Evolutionary conservation across 2,329 filamentous ascomycete species (phyloP).

Genomic region (Neofusicoccum ribis): DNA sequence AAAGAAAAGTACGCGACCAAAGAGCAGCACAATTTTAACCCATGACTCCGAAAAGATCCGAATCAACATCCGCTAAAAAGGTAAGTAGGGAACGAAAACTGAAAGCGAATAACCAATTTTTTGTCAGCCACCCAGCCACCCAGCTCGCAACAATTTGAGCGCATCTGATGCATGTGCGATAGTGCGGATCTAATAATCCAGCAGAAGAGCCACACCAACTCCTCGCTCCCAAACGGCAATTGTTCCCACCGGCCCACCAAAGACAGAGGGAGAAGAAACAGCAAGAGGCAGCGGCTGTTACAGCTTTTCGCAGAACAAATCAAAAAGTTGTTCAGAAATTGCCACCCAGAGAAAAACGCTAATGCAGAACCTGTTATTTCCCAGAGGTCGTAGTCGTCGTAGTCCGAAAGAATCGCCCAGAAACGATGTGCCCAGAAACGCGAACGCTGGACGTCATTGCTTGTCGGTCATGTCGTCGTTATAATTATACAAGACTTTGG

Average conservation of each 20-base stretch:
- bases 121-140: not conserved
- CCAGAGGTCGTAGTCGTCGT: slow-evolving; percentile 6
- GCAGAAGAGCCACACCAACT: slow-evolving; percentile 1
- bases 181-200: slow-evolving; percentile 14
- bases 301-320: slow-evolving; percentile 15
- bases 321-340: not conserved
- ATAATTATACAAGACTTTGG: slow-evolving; percentile 14
- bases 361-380: slow-evolving; percentile 6
- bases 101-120: not conserved
- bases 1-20: not conserved
- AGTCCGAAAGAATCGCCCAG: not conserved
- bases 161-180: not conserved
- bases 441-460: slow-evolving; percentile 10
- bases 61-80: not conserved
- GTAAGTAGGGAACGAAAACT: not conserved
- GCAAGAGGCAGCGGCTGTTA: not conserved
- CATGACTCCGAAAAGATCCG: not conserved
- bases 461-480: slow-evolving; percentile 10
- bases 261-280: not conserved
- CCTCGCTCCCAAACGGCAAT: slow-evolving; percentile 2
- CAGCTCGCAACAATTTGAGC: not conserved
- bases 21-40: not conserved
- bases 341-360: slow-evolving; percentile 10
- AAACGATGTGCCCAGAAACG: not conserved
- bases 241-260: not conserved